Evolutionary conservation across 2,329 filamentous ascomycete genomes (phyloP).

Genomic region (Bisporella sp.): DNA sequence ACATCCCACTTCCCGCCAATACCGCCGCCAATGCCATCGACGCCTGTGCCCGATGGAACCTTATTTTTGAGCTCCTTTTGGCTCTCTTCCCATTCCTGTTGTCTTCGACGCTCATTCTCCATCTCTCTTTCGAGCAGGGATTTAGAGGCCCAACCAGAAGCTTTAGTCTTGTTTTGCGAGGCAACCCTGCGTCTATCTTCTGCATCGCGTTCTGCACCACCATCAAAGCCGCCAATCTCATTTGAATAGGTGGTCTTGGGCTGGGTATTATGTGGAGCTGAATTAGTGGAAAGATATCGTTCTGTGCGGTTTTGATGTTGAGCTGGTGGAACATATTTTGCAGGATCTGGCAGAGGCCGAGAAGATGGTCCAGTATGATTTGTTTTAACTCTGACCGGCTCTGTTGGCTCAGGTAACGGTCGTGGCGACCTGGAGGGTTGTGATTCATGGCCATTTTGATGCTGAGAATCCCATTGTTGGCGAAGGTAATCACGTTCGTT

Average conservation of each 20-base stretch:
- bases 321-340: constrained; percentile 20
- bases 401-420: constrained; percentile 24
- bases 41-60: constrained; percentile 37
- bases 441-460: constrained; percentile 12
- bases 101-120: constrained; percentile 51
- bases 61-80: constrained; percentile 53
- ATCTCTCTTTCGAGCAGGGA: constrained; percentile 52
- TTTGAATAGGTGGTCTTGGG: constrained; percentile 33
- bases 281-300: constrained; percentile 40
- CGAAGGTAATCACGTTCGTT: constrained; percentile 47
- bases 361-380: constrained; percentile 26
- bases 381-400: constrained; percentile 21
- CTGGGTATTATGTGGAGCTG: constrained; percentile 31
- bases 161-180: constrained; percentile 44
- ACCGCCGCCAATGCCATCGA: constrained; percentile 60
- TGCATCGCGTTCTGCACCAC: constrained; percentile 39
- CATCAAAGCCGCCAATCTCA: constrained; percentile 32
- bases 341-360: constrained; percentile 32
- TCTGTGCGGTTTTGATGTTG: constrained; percentile 37
- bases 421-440: constrained; percentile 22
- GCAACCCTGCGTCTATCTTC: constrained; percentile 41
- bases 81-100: constrained; percentile 64
- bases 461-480: constrained; percentile 30
- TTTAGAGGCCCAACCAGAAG: constrained; percentile 45
- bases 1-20: constrained; percentile 62